Evolutionary conservation across 768 basidiomycete genomes (phyloP), one percentile per base, ranked within the genome.

Genomic region (Lyophyllum semitale): DNA sequence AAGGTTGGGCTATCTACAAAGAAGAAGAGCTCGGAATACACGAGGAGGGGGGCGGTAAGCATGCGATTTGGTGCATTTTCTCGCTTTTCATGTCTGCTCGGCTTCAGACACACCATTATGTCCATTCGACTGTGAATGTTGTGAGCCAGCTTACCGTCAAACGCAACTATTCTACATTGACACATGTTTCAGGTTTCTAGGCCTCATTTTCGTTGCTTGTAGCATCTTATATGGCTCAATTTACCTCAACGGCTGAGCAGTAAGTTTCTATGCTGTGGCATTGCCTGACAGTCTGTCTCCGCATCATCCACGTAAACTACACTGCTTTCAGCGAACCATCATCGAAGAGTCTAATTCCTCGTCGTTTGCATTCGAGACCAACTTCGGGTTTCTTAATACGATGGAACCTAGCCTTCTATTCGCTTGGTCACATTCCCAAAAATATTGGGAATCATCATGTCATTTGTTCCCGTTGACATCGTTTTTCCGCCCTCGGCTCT

Each of bases 91-190:
- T 59, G 57, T 59, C 50, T 59, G 53, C 49, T 56, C 55, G 66
- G 44, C 43, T 56, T 29, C 71, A 94, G 92, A 90, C 68, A 93
- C 92, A 0, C 82, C 89, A 3, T 69, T 89, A 37, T 94, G 92
- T 73, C 93, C 93, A 6, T 94, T 94, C 66, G 93, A 94, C 68
- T 94, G 93, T 69, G 78, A 90, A 33, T 94, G 93, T 63, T 94
- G 93, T 92, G 63, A 72, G 90, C 68, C 20, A 48, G 43, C 38
- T 23, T 54, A n/a, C 35, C 20, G 43, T 46, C 17, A 12, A 2
- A 7, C 9, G 1, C 13, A 17, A 52, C 7, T 20, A 47, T 11
- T 23, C 47, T 23, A 30, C 43, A 40, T 51, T 56, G 18, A 47
- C n/a, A 8, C 4, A 15, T 35, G 23, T 2, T 13, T 12, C 50